Conservation (phyloP, 1,284 basidiomycete species). For the Boletus sp. region DNA sequence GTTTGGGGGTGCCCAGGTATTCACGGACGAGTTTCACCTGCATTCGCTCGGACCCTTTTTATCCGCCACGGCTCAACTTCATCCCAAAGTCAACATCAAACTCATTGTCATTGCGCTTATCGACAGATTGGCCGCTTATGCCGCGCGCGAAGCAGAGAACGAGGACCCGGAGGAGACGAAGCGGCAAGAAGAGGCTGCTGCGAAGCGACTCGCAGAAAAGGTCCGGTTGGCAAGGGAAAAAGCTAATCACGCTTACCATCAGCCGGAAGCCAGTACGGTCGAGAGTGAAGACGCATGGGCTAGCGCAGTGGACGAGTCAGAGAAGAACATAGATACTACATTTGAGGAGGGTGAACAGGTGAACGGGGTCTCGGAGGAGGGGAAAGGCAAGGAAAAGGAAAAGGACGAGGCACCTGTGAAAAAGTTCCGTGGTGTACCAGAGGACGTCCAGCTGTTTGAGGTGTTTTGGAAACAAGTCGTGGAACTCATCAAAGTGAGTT, state of each 20-base stretch:
- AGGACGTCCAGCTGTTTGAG: slow-evolving; percentile 91
- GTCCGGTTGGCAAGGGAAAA: slow-evolving; percentile 67
- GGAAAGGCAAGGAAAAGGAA: slow-evolving; percentile 56
- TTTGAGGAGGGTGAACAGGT: slow-evolving; percentile 30
- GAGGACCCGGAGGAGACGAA: slow-evolving; percentile 93
- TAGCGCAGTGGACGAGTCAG: slow-evolving; percentile 35
- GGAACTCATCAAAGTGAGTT: slow-evolving; percentile 85
- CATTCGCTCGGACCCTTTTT: slow-evolving; percentile 92
- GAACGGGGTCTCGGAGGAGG: slow-evolving; percentile 42
- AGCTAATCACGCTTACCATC: slow-evolving; percentile 48
- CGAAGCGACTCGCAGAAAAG: slow-evolving; percentile 81
- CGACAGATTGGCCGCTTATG: slow-evolving; percentile 92
- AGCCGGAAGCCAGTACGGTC: slow-evolving; percentile 4
- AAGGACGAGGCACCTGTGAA: slow-evolving; percentile 47
- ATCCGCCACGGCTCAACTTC: slow-evolving; percentile 90
- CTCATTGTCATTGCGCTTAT: slow-evolving; percentile 95
- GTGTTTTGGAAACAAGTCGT: slow-evolving; percentile 99
- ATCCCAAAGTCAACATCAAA: slow-evolving; percentile 97
- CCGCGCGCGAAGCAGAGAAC: slow-evolving; percentile 90
- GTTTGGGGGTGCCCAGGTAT: slow-evolving; percentile 59
- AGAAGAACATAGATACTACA: slow-evolving; percentile 35
- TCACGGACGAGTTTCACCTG: slow-evolving; percentile 96
- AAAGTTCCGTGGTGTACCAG: slow-evolving; percentile 92
- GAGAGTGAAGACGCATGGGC: slow-evolving; percentile 42
- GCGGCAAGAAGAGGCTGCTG: slow-evolving; percentile 88